These are phyloP conservation scores for Mycena capillaripes DNA, from an alignment of 768 basidiomycete species.

Conservation along the genomic window DNA sequence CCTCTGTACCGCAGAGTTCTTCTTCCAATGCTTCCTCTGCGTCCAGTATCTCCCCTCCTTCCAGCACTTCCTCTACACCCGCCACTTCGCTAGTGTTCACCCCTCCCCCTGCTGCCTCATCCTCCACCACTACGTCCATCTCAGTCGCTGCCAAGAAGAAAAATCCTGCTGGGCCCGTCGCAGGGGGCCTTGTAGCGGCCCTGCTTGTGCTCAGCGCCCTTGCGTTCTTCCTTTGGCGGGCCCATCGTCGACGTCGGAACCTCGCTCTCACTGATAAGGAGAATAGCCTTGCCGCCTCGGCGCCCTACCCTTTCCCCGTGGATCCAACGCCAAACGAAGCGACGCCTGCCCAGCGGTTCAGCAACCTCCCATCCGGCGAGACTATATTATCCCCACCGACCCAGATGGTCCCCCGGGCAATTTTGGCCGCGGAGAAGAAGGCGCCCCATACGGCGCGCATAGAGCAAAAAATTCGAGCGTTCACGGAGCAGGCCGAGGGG, in stretches of 20 bases:
- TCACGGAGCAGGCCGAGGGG: not conserved
- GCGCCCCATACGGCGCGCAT: not conserved
- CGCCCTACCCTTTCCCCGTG: not conserved
- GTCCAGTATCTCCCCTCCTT: not conserved
- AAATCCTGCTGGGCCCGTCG: not conserved
- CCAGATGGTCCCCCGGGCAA: not conserved
- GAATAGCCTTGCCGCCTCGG: not conserved
- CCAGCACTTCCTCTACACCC: no score
- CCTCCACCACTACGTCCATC: no score
- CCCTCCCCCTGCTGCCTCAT: not conserved
- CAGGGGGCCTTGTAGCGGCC: not conserved
- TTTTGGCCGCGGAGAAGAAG: not conserved
- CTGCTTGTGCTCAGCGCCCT: not conserved
- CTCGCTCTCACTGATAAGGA: not conserved
- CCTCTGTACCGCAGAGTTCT: no score
- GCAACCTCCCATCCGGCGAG: not conserved
- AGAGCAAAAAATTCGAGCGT: not conserved
- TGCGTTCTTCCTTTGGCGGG: not conserved
- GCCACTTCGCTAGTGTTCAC: not conserved
- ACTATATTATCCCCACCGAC: not conserved
- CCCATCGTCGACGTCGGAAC: not conserved
- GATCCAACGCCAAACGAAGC: not conserved
- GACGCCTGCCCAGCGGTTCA: not conserved
- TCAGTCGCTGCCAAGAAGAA: no score
- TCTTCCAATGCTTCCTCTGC: no score